A percentile compares a stretch with the other conserved stretches of the same genome.
These are phyloP conservation scores for Hypoxylon rickii DNA, from an alignment of 495 filamentous ascomycete species.

Conservation along the genomic window DNA sequence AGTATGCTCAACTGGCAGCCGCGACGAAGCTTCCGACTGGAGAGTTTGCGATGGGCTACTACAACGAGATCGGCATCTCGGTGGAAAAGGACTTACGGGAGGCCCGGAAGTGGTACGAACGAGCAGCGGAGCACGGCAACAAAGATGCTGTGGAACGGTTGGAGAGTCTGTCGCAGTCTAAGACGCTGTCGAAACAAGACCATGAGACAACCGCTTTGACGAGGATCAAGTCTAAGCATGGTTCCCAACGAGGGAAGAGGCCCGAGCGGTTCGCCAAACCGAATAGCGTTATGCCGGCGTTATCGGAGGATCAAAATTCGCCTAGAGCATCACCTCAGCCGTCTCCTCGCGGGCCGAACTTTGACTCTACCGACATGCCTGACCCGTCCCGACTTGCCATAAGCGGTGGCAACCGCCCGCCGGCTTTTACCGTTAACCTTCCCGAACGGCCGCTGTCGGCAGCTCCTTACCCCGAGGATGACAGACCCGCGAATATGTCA, in stretches of 20 bases:
- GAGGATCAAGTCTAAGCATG: slow-evolving; percentile 90
- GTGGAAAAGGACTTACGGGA: slow-evolving; percentile 79
- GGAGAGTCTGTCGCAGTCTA: slow-evolving; percentile 82
- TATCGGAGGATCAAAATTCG: slow-evolving; percentile 44
- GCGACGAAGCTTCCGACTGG: slow-evolving; percentile 80
- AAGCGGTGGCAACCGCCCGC: slow-evolving; percentile 52
- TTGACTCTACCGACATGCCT: slow-evolving; percentile 63
- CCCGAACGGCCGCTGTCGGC: slow-evolving; percentile 53
- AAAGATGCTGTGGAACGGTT: slow-evolving; percentile 83
- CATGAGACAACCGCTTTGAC: slow-evolving; percentile 90
- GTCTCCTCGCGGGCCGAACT: slow-evolving; percentile 44
- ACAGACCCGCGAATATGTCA: slow-evolving; percentile 52
- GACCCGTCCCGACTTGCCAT: slow-evolving; percentile 57
- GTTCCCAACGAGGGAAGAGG: slow-evolving; percentile 75
- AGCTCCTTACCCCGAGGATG: slow-evolving; percentile 69
- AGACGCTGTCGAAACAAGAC: slow-evolving; percentile 84
- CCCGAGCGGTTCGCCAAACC: slow-evolving; percentile 64
- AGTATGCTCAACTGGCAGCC: slow-evolving; percentile 86
- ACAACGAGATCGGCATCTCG: slow-evolving; percentile 93
- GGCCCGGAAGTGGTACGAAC: slow-evolving; percentile 87
- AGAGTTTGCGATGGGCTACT: slow-evolving; percentile 97
- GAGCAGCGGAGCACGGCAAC: slow-evolving; percentile 88
- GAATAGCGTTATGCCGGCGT: slow-evolving; percentile 55
- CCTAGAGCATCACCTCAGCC: slow-evolving; percentile 36
- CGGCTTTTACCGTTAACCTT: slow-evolving; percentile 53